A percentile compares a stretch with the other conserved stretches of the same genome.
These are phyloP conservation scores for Anthracocystis panici-leucophaei DNA, from an alignment of 1,284 basidiomycete genomes.

Conservation along the genomic window DNA sequence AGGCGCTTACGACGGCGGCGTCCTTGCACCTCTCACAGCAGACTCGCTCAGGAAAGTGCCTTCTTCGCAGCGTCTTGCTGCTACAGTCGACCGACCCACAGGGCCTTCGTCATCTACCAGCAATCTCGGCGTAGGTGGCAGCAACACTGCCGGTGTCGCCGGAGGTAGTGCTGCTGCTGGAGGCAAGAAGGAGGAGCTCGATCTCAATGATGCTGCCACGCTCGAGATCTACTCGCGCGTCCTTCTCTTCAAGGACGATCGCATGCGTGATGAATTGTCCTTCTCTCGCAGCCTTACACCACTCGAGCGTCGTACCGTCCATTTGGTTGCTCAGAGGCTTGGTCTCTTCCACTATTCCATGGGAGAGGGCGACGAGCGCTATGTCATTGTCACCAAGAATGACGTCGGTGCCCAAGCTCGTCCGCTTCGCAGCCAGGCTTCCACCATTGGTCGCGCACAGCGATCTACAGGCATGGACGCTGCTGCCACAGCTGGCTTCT, in stretches of 20 bases:
- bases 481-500: slow-evolving; percentile 27
- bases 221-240: slow-evolving; percentile 97
- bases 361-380: slow-evolving; percentile 90
- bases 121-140: slow-evolving; percentile 71
- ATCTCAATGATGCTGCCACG: slow-evolving; percentile 94
- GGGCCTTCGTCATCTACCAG: slow-evolving; percentile 46
- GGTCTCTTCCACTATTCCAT: slow-evolving; percentile 93
- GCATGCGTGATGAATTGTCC: slow-evolving; percentile 95
- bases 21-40: slow-evolving; percentile 48
- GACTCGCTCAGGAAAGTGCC: slow-evolving; percentile 51
- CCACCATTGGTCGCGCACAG: slow-evolving; percentile 58
- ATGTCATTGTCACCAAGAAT: slow-evolving; percentile 80
- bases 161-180: slow-evolving; percentile 71
- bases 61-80: slow-evolving; percentile 33
- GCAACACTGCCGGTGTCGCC: slow-evolving; percentile 75
- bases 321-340: slow-evolving; percentile 94
- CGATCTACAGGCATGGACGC: slow-evolving; percentile 27
- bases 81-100: slow-evolving; percentile 17
- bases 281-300: slow-evolving; percentile 87
- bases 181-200: slow-evolving; percentile 73
- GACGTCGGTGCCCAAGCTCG: slow-evolving; percentile 40
- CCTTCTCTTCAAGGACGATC: slow-evolving; percentile 96
- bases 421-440: slow-evolving; percentile 59
- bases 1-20: slow-evolving; percentile 9
- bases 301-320: slow-evolving; percentile 90